phyloP scores from a whole-genome alignment of 1,284 basidiomycete species.

The Heterobasidion irregulare region DNA sequence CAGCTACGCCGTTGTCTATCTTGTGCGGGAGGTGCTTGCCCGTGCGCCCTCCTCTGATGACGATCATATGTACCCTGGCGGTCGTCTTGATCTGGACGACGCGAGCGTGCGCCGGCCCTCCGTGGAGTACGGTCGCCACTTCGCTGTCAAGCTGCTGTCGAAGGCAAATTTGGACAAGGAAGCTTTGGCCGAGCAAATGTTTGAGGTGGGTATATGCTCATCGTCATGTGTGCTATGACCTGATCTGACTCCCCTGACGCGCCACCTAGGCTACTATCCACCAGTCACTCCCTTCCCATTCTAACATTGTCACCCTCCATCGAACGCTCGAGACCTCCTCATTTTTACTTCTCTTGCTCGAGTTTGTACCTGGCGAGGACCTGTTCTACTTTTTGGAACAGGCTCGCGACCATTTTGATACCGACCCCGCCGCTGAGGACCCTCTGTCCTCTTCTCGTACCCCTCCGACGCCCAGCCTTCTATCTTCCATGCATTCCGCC shows the following conservation, averaged over 20 bases:
- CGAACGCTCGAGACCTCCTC: constrained; percentile 78
- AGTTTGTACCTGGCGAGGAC: constrained; percentile 96
- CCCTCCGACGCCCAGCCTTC: constrained; percentile 89
- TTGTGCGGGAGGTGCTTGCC: constrained; percentile 78
- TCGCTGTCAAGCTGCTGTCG: constrained; percentile 93
- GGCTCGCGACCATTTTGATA: constrained; percentile 77
- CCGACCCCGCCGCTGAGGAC: constrained; percentile 33
- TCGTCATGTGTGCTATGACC: constrained; percentile 5
- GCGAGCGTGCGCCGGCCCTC: constrained; percentile 25
- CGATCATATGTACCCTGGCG: constrained; percentile 50
- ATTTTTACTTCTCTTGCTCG: constrained; percentile 76
- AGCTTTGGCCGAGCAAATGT: constrained; percentile 78
- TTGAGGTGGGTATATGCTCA: constrained; percentile 50
- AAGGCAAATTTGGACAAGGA: constrained; percentile 88
- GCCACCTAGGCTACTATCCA: constrained; percentile 77
- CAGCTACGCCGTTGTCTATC: constrained; percentile 90
- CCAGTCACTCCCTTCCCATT: constrained; percentile 85
- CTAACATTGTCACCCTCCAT: constrained; percentile 94
- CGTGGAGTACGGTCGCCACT: constrained; percentile 74
- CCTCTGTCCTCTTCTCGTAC: constrained; percentile 45
- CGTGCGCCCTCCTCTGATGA: constrained; percentile 43
- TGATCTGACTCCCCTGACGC: neutral
- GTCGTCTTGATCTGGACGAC: constrained; percentile 53
- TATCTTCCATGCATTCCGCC: constrained; percentile 80
- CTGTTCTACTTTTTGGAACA: constrained; percentile 97